These are phyloP conservation scores for Mallotus nudiflorus DNA, from an alignment of 345 rosid species.

Conservation along the genomic window DNA sequence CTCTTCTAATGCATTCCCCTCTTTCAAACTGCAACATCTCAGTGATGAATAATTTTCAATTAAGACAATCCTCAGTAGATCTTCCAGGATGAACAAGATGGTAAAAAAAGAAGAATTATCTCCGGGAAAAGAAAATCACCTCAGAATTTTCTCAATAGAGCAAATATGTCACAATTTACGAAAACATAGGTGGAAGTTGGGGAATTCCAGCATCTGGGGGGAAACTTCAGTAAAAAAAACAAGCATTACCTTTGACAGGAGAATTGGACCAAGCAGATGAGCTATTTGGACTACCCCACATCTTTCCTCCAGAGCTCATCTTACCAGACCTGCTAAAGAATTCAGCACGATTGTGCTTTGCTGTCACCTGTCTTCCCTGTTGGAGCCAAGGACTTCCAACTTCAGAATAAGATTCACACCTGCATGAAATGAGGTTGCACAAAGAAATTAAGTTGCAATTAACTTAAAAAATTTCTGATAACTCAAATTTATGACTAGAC, in stretches of 20 bases:
- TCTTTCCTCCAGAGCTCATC: conserved; percentile 40
- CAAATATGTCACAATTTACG: background rate
- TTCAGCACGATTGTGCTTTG: conserved; percentile 54
- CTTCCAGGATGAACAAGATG: background rate
- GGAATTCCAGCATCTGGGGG: background rate
- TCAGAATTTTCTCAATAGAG: background rate
- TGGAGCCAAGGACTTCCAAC: conserved; percentile 27
- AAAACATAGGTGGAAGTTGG: background rate
- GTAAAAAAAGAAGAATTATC: background rate
- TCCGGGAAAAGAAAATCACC: background rate
- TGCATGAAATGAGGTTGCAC: conserved; percentile 23
- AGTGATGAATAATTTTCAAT: background rate
- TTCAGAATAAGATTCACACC: conserved; percentile 26
- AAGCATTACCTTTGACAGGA: conserved; percentile 58
- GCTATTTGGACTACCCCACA: conserved; percentile 49
- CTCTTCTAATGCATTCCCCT: too few species aligned
- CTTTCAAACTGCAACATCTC: background rate
- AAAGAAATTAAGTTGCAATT: background rate
- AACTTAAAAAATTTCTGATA: background rate
- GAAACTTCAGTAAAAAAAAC: background rate
- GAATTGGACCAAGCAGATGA: conserved; percentile 54
- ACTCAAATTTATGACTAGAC: background rate
- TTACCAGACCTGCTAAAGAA: conserved; percentile 59
- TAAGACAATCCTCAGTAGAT: background rate
- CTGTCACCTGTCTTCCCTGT: conserved; percentile 16